Conservation (phyloP, 1,284 basidiomycete genomes). For the Rhodotorula sp. region DNA sequence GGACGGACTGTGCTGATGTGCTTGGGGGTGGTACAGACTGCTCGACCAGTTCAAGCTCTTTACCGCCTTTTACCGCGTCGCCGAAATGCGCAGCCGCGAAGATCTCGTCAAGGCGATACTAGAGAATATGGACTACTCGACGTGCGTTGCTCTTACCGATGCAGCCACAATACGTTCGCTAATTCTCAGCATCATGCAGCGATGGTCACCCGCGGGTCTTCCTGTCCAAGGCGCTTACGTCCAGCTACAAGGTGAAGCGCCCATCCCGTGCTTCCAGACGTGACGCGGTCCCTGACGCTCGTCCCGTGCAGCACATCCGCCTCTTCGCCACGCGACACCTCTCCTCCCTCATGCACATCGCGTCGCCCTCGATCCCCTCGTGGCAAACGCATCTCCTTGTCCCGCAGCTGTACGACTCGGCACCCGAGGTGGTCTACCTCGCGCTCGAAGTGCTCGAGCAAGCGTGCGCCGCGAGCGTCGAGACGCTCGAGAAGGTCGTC, state of each 20-base stretch:
- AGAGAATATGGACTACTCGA: conserved; percentile 84
- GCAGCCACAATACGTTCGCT: neutral
- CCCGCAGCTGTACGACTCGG: conserved; percentile 92
- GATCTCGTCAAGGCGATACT: conserved; percentile 89
- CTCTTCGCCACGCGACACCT: conserved; percentile 85
- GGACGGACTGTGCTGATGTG: neutral
- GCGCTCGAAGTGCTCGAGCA: conserved; percentile 87
- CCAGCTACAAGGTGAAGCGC: conserved; percentile 70
- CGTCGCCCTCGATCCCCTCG: neutral
- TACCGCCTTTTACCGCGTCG: conserved; percentile 90
- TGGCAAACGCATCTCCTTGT: conserved; percentile 88
- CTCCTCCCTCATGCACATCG: conserved; percentile 53
- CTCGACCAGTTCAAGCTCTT: conserved; percentile 91
- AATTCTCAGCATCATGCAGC: conserved; percentile 54
- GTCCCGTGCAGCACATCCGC: conserved; percentile 69
- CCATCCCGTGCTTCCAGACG: conserved; percentile 21
- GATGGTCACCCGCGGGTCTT: conserved; percentile 90
- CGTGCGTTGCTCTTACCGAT: conserved; percentile 58
- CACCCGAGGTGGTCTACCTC: conserved; percentile 81
- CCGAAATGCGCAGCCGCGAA: conserved; percentile 84
- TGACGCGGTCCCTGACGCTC: neutral
- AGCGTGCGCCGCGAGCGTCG: conserved; percentile 69
- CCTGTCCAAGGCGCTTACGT: conserved; percentile 88
- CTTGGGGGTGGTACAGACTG: conserved; percentile 59
- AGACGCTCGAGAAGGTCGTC: conserved; percentile 84